Conservation (phyloP, 495 filamentous ascomycete species). For the Jackrogersella minutella region DNA sequence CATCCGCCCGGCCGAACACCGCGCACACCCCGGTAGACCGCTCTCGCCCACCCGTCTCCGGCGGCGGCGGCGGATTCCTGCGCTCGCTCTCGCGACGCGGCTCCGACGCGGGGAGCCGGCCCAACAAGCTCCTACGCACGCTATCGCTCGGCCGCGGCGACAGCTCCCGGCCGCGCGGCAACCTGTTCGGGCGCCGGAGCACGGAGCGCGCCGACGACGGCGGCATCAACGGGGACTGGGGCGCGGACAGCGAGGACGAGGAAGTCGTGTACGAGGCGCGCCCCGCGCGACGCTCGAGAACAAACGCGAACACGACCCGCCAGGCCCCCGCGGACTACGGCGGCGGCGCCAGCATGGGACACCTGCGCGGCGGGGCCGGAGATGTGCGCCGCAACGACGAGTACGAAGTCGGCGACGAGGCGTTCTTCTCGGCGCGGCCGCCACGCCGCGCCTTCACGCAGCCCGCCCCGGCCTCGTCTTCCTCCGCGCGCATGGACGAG, state of each 20-base stretch:
- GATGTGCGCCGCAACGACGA: slow-evolving; percentile 42
- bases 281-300: slow-evolving; percentile 2
- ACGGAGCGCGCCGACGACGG: slow-evolving; percentile 53
- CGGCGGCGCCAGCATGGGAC: slow-evolving; percentile 25
- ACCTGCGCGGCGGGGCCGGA: slow-evolving; percentile 48
- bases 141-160: slow-evolving; percentile 70
- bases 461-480: neutral
- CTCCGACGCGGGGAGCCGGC: slow-evolving; percentile 41
- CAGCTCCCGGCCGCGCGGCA: slow-evolving; percentile 50
- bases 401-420: slow-evolving; percentile 54
- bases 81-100: slow-evolving; percentile 53
- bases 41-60: slow-evolving; percentile 45
- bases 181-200: slow-evolving; percentile 59
- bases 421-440: slow-evolving; percentile 51
- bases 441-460: slow-evolving; percentile 41
- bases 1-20: slow-evolving; percentile 31
- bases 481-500: neutral
- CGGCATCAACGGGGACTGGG: slow-evolving; percentile 62
- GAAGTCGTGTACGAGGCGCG: slow-evolving; percentile 43
- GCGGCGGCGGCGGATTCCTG: slow-evolving; percentile 39
- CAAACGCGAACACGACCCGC: neutral
- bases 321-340: neutral
- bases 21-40: slow-evolving; percentile 37
- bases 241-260: slow-evolving; percentile 49
- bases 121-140: slow-evolving; percentile 62